Conservation (phyloP, 768 basidiomycete species). For the Mycena pura region DNA sequence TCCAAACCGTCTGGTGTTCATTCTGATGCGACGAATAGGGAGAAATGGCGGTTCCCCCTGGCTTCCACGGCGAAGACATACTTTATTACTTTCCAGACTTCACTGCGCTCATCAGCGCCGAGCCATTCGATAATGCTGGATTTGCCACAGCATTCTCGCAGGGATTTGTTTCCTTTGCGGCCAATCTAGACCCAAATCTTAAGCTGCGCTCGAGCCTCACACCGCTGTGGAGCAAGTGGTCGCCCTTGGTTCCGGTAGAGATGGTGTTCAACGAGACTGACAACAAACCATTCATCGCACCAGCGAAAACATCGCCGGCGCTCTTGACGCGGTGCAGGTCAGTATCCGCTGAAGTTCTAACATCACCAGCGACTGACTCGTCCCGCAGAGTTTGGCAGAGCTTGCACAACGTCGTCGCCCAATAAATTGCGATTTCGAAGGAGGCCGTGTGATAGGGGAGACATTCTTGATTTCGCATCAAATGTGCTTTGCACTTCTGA, state of each 20-base stretch:
- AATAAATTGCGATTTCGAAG: too few relatives aligned
- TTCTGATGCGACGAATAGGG: conserved; percentile 6
- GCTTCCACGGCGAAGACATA: conserved; percentile 23
- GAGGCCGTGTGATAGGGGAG: too few relatives aligned
- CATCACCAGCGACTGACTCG: too few relatives aligned
- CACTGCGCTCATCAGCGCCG: background rate
- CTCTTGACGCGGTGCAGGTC: conserved; percentile 31
- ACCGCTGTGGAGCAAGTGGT: conserved; percentile 16
- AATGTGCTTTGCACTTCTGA: too few relatives aligned
- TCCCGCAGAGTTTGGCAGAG: too few relatives aligned
- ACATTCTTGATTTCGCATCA: too few relatives aligned
- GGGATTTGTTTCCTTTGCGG: conserved; percentile 31
- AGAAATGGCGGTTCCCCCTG: conserved; percentile 30
- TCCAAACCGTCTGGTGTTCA: too few relatives aligned
- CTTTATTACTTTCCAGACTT: conserved; percentile 29
- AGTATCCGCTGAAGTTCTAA: too few relatives aligned
- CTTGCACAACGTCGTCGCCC: too few relatives aligned
- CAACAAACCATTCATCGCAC: background rate
- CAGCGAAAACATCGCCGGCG: conserved; percentile 16
- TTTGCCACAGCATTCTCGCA: conserved; percentile 36
- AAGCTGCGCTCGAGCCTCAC: conserved; percentile 24
- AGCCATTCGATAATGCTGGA: conserved; percentile 25
- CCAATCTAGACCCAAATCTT: conserved; percentile 29
- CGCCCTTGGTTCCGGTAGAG: conserved; percentile 15
- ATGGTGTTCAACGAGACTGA: conserved; percentile 35